These are phyloP conservation scores for Sanghuangporus baumii DNA, from an alignment of 1,284 basidiomycete species.

Conservation along the genomic window DNA sequence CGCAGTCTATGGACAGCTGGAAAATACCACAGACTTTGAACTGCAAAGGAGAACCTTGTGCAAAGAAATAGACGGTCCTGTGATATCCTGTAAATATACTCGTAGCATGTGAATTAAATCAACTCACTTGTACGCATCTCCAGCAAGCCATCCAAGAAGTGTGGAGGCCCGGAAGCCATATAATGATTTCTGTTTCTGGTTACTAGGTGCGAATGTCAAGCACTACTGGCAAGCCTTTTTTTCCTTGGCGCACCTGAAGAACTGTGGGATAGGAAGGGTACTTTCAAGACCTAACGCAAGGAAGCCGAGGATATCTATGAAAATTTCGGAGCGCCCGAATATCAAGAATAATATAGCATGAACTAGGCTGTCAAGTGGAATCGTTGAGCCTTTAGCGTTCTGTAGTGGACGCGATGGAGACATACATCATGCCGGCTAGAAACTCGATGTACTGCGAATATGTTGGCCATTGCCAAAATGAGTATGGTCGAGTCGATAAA, in stretches of 20 bases:
- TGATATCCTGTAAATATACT: constrained; percentile 15
- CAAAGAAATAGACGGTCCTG: constrained; percentile 77
- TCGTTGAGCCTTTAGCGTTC: neutral
- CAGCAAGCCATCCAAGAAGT: constrained; percentile 75
- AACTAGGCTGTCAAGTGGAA: constrained; percentile 43
- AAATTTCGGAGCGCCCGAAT: constrained; percentile 59
- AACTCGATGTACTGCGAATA: constrained; percentile 80
- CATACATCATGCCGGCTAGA: constrained; percentile 71
- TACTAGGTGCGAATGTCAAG: constrained; percentile 37
- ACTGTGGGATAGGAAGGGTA: constrained; percentile 75
- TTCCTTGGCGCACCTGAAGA: constrained; percentile 50
- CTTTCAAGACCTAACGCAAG: constrained; percentile 76
- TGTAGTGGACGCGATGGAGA: constrained; percentile 12
- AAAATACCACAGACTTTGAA: constrained; percentile 79
- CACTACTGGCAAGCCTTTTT: neutral
- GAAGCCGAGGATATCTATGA: constrained; percentile 69
- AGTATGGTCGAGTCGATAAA: constrained; percentile 58
- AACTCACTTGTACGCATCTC: constrained; percentile 75
- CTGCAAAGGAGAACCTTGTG: constrained; percentile 62
- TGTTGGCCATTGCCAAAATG: constrained; percentile 83
- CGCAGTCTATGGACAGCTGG: constrained; percentile 70
- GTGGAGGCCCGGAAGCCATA: constrained; percentile 84
- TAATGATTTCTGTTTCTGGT: constrained; percentile 68
- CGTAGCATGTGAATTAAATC: constrained; percentile 10
- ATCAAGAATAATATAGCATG: constrained; percentile 70